Evolutionary conservation across 306 rosid genomes (phyloP).

Genomic region (Pachyrhizus erosus): DNA sequence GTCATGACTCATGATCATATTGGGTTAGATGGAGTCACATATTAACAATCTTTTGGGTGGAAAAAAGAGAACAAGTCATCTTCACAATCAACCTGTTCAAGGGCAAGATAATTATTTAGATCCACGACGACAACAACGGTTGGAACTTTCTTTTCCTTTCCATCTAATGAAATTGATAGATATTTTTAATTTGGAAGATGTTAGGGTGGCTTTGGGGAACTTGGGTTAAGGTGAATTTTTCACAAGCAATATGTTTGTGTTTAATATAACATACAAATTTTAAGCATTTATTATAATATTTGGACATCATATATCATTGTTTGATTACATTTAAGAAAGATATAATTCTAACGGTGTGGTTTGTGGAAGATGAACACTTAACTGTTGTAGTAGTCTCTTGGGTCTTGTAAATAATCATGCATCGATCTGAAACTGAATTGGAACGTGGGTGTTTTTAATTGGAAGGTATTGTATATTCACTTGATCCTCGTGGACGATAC

Average conservation of each 20-base stretch:
- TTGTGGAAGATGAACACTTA: background rate
- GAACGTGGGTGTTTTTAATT: background rate
- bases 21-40: slow-evolving; percentile 12
- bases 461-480: background rate
- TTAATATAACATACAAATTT: background rate
- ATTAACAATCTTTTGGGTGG: background rate
- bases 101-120: slow-evolving; percentile 11
- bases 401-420: no score
- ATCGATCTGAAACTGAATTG: background rate
- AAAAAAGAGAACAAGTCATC: slow-evolving; percentile 4
- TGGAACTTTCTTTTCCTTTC: slow-evolving; percentile 30
- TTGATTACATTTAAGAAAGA: no score
- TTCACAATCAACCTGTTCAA: background rate
- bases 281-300: background rate
- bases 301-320: background rate
- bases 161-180: background rate
- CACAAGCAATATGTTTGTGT: background rate
- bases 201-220: background rate
- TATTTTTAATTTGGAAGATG: background rate
- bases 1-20: slow-evolving; percentile 36
- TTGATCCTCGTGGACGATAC: background rate
- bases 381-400: no score
- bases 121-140: background rate
- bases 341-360: background rate
- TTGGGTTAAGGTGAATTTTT: no score